Evolutionary conservation across 2,329 filamentous ascomycete species (phyloP), one percentile per base, ranked within the genome.

Genomic region (Colletotrichum graminicola): DNA sequence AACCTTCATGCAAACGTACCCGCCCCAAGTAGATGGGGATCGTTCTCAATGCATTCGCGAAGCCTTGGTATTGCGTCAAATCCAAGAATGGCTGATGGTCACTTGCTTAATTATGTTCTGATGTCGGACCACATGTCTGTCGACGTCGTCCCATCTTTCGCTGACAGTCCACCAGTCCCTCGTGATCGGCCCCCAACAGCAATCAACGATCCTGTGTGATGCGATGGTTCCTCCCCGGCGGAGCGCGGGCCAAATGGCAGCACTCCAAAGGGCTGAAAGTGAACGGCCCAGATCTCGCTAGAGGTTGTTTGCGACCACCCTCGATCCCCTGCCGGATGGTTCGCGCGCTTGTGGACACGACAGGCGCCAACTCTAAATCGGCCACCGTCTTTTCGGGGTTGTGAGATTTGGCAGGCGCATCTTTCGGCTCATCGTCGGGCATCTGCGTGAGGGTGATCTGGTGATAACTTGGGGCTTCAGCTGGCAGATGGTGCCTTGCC

Each of bases 61-160:
- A 49, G 49, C 51, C 56, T 41, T 51, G 57, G 47, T 32, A 41
- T 51, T 51, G n/a, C 36, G 67, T 16, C 51, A 51, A 41, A 41
- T 57, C 29, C 57, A n/a, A 39, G 16, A 21, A 52, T 55, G 36
- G n/a, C 54, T 55, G 26, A 26, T 14, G 34, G 36, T 54, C 64
- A 67, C 45, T 45, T 26, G 21, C 59, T n/a, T 16, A 18, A 29
- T 41, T n/a, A 65, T 71, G 52, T 52, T 43, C 65, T 71, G 45
- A 60, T 71, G 65, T 71, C 59, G 54, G 43, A 55, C 54, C 65
- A 71, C 65, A 64, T 63, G 65, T 64, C 59, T 69, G 59, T 69
- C 69, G 54, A 64, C 47, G 45, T 68, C 65, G 69, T 68, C 59
- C 59, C 56, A 64, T 69, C 32, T 69, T 59, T 41, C 32, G 67